These are phyloP conservation scores for Exophiala sp. DNA, from an alignment of 2,329 filamentous ascomycete species.

Conservation along the genomic window DNA sequence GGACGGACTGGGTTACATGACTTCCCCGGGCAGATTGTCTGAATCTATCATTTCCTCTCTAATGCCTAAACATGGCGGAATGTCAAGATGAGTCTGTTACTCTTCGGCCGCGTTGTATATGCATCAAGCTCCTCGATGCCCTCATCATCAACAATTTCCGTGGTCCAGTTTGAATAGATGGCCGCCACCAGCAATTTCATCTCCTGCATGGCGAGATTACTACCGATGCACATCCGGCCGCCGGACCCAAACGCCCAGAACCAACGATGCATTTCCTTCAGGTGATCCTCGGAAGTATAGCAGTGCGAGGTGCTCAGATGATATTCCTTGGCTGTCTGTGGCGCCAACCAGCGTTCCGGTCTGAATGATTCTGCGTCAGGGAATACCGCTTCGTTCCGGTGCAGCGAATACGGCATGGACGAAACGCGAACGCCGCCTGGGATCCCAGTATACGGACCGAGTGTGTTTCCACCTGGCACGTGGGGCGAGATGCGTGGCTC, in stretches of 20 bases:
- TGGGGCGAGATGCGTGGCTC: constrained; percentile 50
- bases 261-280: constrained; percentile 44
- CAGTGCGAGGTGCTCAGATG: neutral
- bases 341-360: constrained; percentile 46
- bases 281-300: constrained; percentile 31
- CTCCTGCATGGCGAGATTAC: constrained; percentile 50
- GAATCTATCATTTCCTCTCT: neutral
- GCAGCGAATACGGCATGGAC: constrained; percentile 48
- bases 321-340: constrained; percentile 17
- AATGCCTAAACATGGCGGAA: constrained; percentile 46
- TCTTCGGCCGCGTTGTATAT: constrained; percentile 55
- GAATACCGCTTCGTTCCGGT: constrained; percentile 46
- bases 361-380: constrained; percentile 44
- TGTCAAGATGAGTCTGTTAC: constrained; percentile 54
- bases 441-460: constrained; percentile 39
- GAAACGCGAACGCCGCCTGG: constrained; percentile 42
- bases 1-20: no score
- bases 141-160: constrained; percentile 55
- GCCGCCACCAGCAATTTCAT: constrained; percentile 66
- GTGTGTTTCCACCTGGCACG: constrained; percentile 30
- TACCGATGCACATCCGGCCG: constrained; percentile 47
- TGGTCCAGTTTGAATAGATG: constrained; percentile 64
- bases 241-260: constrained; percentile 50
- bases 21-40: no score
- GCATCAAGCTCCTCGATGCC: constrained; percentile 61